Base-by-base conservation (phyloP, 2,329 filamentous ascomycete genomes). In the Anthostomella pinea region DNA sequence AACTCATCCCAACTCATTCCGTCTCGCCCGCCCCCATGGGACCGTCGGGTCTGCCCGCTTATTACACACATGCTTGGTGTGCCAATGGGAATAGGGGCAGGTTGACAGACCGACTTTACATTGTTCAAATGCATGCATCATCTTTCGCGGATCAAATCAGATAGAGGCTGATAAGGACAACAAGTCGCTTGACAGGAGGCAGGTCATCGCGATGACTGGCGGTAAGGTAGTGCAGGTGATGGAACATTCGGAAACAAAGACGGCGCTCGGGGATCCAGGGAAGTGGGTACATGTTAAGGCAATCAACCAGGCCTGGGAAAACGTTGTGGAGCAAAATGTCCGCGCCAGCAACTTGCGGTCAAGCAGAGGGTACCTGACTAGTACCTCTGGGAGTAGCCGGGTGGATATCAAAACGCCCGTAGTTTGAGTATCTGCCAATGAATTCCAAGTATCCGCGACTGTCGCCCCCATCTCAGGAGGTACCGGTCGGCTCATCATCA, bases 321-420 rank as follows among this genome's bases (percentile, higher is more conserved):
- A 18, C 13, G 30, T 20, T 34, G 35, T 45, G 47, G 47, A 45
- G 45, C 25, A 45, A 45, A 50, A 27, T 39, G 38, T 44, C 47
- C 45, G 46, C 13, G 9, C 30, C 9, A 39, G 15, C 24, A 39
- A 49, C 43, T 46, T 49, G 41, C 43, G 43, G 46, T 45, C 43
- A 46, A 41, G 30, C 30, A 33, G 34, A 30, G 41, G 41, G 25
- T 46, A 49, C 46, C 16, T 42, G 13, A 8, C 15, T 4, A 22
- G 21, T 22, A 22, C 21, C 11, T n/a, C 24, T 10, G 24, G 5
- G 24, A 13, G 24, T n/a, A n/a, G n/a, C n/a, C n/a, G n/a, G n/a
- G n/a, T n/a, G n/a, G n/a, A n/a, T n/a, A n/a, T n/a, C n/a, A 29
- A 44, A 40, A 35, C 33, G 14, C 21, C 31, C 13, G 45, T 46